Evolutionary conservation across 2,329 filamentous ascomycete species (phyloP), one percentile per base, ranked within the genome.

Genomic region (Allantophomopsis cytisporea): DNA sequence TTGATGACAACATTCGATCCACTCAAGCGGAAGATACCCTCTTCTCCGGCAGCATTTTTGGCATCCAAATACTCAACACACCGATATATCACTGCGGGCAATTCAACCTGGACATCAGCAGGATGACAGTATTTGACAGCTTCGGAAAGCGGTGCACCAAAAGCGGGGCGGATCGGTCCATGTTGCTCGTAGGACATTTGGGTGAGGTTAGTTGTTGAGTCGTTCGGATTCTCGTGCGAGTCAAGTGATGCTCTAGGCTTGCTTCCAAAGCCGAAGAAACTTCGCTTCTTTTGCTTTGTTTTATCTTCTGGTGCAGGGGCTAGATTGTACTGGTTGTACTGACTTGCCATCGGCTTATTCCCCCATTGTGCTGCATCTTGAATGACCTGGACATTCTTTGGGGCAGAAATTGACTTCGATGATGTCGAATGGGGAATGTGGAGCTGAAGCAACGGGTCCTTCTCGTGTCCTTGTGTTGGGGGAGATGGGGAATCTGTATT

Each of bases 1-100:
- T 89, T 94, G 61, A 98, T 94, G 37, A 94, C 80, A 40, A 93
- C 74, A 54, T 94, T 96, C 1, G 89, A 96, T n/a, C 91, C 91
- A 57, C 88, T 96, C 33, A 98, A 69, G 38, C 91, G 79, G 69
- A 98, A 98, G 33, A 98, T 94, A 34, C 91, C 91, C 60, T 98
- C 91, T 58, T 98, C 91, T 5, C 69, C 69, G 36, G 81, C 70
- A 10, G 88, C 91, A 45, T 83, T 76, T 63, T 88, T 88, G 6
- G 76, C 72, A 47, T 85, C 81, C 14, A 98, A 70, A 57, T 94
- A 98, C 58, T 96, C 85, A 45, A 98, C 83, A 55, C 87, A 95
- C 41, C 91, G 80, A 61, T 93, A 98, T 7, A 96, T 85, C 2
- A 98, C 91, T 6, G 89, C 84, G 1, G 91, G 91, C 20, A 98